Base-by-base conservation (phyloP, 352 stramenopile genomes). In the Globisporangium spiculum region DNA sequence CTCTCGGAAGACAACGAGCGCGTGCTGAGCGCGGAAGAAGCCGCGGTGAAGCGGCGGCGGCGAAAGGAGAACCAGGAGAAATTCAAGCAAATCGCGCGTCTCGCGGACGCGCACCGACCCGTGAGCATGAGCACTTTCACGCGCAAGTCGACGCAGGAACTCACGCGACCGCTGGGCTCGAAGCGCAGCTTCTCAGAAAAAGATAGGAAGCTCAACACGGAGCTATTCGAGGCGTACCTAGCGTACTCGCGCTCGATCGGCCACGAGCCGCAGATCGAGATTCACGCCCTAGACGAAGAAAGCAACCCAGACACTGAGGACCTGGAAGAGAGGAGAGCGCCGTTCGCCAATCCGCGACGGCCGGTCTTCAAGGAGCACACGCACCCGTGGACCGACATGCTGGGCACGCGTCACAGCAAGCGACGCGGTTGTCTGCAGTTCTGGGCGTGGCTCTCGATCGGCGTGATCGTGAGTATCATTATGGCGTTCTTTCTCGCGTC, bases 211-310 rank as follows among this genome's bases (percentile, higher is more conserved):
- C 88, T 92, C 30, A 98, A 98, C 73, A 91, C 79, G 1, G 91
- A 98, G 76, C 84, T 99, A 10, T 73, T 99, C 56, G 95, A 99
- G 73, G 96, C 96, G 27, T 97, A 97, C 72, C 76, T 98, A 4
- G 86, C 97, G 27, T 98, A 98, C 75, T 84, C 98, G 63, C 94
- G 89, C 64, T 90, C 96, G 41, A 93, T 98, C 71, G 89, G 83
- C 2, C 79, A 92, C 52, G 75, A 86, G 62, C 82, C 83, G 1
- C 81, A 86, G 55, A 90, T 99, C 71, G 84, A 95, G 1, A 93
- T 98, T 2, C 88, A 83, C 53, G 74, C 92, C 80, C 78, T 83
- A 89, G 60, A 84, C 61, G 66, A 98, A 81, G 82, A 96, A 81
- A 78, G 86, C 77, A 46, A 74, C 20, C 65, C 65, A 1, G 70